These are phyloP conservation scores for Tubosaeta sp. DNA, from an alignment of 768 basidiomycete species.

Conservation along the genomic window DNA sequence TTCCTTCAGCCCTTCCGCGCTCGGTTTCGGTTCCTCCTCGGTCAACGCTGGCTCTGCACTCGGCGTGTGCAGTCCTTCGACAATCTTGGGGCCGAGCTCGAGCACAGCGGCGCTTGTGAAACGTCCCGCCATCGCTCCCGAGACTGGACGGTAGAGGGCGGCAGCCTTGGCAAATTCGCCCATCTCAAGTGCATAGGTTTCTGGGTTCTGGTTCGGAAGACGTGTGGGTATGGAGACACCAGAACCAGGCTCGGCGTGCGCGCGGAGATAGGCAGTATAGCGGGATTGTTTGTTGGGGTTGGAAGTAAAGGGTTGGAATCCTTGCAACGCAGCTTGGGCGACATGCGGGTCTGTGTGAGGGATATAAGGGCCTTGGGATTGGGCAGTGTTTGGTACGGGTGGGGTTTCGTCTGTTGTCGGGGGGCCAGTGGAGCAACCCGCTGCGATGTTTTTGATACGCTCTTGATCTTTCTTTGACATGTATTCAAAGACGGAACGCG, in stretches of 20 bases:
- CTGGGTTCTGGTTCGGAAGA: conserved; percentile 52
- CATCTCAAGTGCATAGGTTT: conserved; percentile 79
- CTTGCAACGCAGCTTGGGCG: conserved; percentile 81
- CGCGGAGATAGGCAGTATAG: conserved; percentile 76
- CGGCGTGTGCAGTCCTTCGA: conserved; percentile 69
- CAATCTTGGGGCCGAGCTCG: conserved; percentile 57
- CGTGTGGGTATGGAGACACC: conserved; percentile 46
- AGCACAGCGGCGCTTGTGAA: conserved; percentile 79
- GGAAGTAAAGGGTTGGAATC: conserved; percentile 84
- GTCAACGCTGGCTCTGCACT: conserved; percentile 26
- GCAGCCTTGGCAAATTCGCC: conserved; percentile 86
- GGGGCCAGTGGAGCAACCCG: conserved; percentile 25
- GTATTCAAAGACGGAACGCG: conserved; percentile 90
- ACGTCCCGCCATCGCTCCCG: conserved; percentile 90
- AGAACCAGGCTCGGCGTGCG: conserved; percentile 53
- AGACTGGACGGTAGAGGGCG: conserved; percentile 84
- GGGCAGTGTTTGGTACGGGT: conserved; percentile 21
- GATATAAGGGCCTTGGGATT: conserved; percentile 36
- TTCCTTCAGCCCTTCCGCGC: conserved; percentile 35
- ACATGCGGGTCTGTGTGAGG: conserved; percentile 70
- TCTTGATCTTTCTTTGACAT: conserved; percentile 91
- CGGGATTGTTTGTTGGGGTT: conserved; percentile 80
- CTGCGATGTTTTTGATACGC: conserved; percentile 62
- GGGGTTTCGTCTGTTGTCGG: conserved; percentile 25
- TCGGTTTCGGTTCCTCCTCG: conserved; percentile 38